These are phyloP conservation scores for Penicillium coffeae DNA, from an alignment of 495 filamentous ascomycete genomes.

Conservation along the genomic window DNA sequence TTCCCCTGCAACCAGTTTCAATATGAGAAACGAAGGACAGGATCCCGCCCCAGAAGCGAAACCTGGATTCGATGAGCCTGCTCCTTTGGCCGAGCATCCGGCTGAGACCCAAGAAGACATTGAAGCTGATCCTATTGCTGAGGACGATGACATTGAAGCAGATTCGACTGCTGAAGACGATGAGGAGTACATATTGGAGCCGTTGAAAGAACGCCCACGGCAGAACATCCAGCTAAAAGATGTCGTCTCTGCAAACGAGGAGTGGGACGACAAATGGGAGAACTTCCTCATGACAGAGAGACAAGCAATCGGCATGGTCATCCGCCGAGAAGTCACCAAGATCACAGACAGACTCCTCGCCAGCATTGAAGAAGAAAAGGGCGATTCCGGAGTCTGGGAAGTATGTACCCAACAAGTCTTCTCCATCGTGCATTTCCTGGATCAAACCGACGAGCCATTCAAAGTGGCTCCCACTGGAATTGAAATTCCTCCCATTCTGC, in stretches of 20 bases:
- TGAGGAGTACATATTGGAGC: too few species aligned
- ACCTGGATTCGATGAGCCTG: constrained; percentile 6
- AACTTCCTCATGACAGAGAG: constrained; percentile 13
- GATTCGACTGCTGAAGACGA: too few species aligned
- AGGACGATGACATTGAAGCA: too few species aligned
- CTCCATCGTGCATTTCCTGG: constrained; percentile 49
- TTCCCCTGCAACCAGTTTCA: not conserved
- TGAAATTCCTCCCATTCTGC: constrained; percentile 28
- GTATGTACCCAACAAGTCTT: constrained; percentile 69
- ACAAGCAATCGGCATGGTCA: constrained; percentile 24
- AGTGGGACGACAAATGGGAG: not conserved
- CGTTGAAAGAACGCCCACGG: not conserved
- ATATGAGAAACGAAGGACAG: not conserved
- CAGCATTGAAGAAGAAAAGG: constrained; percentile 40
- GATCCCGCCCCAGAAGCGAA: too few species aligned
- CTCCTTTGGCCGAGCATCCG: not conserved
- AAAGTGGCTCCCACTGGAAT: constrained; percentile 2
- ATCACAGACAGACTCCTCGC: constrained; percentile 24
- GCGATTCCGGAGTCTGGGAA: constrained; percentile 68
- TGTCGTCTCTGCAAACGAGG: not conserved
- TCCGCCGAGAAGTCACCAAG: constrained; percentile 25
- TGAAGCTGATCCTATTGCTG: too few species aligned
- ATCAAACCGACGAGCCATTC: not conserved
- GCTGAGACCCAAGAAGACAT: not conserved
- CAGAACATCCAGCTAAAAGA: not conserved